phyloP scores from a whole-genome alignment of 108 stramenopile species.

The Cyclostephanos tholiformis region DNA sequence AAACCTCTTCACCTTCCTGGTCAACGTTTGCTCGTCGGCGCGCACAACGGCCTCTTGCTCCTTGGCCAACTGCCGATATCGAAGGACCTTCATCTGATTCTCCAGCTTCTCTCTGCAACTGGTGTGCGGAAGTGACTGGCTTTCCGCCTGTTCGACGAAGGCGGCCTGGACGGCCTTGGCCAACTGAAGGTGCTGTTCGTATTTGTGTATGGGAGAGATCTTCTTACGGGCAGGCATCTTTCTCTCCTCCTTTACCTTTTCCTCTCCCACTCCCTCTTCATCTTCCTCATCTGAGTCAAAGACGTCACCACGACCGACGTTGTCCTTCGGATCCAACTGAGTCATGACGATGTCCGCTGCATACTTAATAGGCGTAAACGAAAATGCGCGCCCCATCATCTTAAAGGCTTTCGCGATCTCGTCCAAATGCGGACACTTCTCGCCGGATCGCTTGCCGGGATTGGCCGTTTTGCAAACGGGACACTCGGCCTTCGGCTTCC shows the following conservation, averaged over 20 bases:
- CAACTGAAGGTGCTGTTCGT: slow-evolving; percentile 14
- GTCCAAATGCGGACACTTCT: slow-evolving; percentile 44
- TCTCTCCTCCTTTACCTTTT: neutral
- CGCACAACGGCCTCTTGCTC: slow-evolving; percentile 45
- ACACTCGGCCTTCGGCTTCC: slow-evolving; percentile 39
- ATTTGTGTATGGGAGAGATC: too few relatives aligned
- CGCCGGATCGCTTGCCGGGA: slow-evolving; percentile 43
- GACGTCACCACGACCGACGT: neutral
- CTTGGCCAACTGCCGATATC: slow-evolving; percentile 25
- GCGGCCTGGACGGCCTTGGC: slow-evolving; percentile 12
- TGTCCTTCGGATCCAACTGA: slow-evolving; percentile 45
- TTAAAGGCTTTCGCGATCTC: slow-evolving; percentile 63
- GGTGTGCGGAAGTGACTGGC: slow-evolving; percentile 1
- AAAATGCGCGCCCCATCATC: slow-evolving; percentile 52
- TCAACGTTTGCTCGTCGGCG: slow-evolving; percentile 40
- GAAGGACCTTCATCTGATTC: slow-evolving; percentile 17
- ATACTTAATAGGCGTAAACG: slow-evolving; percentile 57
- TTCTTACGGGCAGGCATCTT: too few relatives aligned
- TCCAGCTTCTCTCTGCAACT: slow-evolving; percentile 11
- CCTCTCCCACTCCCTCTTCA: too few relatives aligned
- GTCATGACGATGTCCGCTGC: slow-evolving; percentile 59
- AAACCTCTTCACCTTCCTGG: slow-evolving; percentile 13
- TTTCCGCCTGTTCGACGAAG: slow-evolving; percentile 13
- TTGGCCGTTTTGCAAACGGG: slow-evolving; percentile 59
- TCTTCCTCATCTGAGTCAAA: slow-evolving; percentile 32